Percentiles rank a stretch among this genome's conserved stretches.
These are phyloP conservation scores for Spergularia azorica DNA, from an alignment of 179 eudicot genomes.

Conservation along the genomic window DNA sequence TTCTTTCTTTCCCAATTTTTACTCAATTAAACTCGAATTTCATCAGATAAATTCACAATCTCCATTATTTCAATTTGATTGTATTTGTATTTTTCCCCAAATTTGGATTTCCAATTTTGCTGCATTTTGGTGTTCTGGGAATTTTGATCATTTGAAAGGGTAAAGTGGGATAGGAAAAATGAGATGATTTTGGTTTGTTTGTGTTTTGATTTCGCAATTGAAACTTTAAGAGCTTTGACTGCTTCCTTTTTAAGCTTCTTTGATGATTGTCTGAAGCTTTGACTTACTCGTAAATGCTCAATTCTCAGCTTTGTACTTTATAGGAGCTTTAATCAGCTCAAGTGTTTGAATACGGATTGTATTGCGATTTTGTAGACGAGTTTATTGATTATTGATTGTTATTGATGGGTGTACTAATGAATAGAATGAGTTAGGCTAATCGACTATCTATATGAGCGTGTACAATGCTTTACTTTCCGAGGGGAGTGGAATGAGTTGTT, in stretches of 20 bases:
- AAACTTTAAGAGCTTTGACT: no score
- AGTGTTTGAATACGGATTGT: neutral
- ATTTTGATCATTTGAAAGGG: neutral
- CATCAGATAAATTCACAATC: no score
- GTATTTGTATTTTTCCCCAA: no score
- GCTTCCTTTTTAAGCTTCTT: neutral
- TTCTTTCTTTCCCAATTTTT: no score
- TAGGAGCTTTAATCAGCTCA: no score
- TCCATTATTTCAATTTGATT: no score
- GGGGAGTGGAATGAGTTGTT: no score
- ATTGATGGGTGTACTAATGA: neutral
- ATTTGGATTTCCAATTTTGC: no score
- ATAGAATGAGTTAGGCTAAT: neutral
- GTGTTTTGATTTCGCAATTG: no score
- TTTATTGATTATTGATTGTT: neutral
- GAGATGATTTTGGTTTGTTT: neutral
- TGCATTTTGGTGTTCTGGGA: slow-evolving; percentile 3
- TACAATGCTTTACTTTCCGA: no score
- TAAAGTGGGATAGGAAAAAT: neutral
- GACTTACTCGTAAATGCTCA: neutral
- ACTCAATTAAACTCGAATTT: no score
- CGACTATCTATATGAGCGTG: no score
- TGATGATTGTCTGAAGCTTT: neutral
- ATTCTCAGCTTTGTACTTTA: neutral
- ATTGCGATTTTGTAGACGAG: neutral